phyloP scores from a whole-genome alignment of 495 filamentous ascomycete genomes.

The Aspergillus nidulans region DNA sequence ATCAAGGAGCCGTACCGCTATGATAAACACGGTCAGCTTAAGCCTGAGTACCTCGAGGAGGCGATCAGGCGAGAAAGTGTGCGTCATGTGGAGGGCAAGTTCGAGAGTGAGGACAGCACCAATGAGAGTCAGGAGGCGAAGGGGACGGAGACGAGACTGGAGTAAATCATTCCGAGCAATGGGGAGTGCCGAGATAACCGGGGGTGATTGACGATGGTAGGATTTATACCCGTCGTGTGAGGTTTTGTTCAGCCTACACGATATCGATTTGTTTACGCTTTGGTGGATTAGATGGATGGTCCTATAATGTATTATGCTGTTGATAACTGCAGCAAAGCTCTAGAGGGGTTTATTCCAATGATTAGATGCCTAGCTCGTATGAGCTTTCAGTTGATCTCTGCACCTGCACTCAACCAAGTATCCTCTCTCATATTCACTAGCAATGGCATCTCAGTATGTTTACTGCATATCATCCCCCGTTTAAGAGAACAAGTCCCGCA shows the following conservation, averaged over 20 bases:
- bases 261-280: neutral
- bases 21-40: constrained; percentile 62
- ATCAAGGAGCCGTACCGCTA: constrained; percentile 60
- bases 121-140: neutral
- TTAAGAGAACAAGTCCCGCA: neutral
- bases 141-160: neutral
- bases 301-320: too few species aligned
- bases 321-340: too few species aligned
- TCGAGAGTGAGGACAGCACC: constrained; percentile 29
- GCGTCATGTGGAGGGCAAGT: constrained; percentile 12
- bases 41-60: constrained; percentile 35
- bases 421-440: too few species aligned
- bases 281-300: too few species aligned
- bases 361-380: too few species aligned
- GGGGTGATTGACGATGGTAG: neutral
- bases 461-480: neutral
- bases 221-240: neutral
- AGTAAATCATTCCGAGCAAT: neutral
- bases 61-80: constrained; percentile 31
- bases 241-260: neutral
- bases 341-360: too few species aligned
- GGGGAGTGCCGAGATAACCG: too few species aligned
- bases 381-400: too few species aligned
- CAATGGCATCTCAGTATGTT: neutral
- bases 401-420: too few species aligned